Conservation (phyloP, 306 rosid genomes). For the Fragaria nilgerrensis region DNA sequence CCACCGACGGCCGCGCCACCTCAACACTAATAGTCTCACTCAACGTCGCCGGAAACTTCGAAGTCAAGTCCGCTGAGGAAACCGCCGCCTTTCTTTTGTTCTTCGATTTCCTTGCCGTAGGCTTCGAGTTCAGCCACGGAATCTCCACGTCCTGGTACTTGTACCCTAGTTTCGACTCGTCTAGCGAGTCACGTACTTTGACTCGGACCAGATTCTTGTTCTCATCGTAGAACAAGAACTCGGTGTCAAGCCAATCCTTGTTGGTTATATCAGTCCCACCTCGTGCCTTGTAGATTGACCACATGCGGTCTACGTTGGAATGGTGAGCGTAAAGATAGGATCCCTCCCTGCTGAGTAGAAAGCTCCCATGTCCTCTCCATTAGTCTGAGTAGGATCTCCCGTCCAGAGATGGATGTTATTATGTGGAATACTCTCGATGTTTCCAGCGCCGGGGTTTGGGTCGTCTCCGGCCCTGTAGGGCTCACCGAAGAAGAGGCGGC, state of each 20-base stretch:
- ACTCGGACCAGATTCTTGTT: conserved; percentile 58
- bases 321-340: conserved; percentile 63
- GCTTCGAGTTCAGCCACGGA: conserved; percentile 55
- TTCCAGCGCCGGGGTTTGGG: conserved; percentile 50
- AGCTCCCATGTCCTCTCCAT: conserved; percentile 62
- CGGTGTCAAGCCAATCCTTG: conserved; percentile 56
- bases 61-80: background rate
- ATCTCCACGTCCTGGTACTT: conserved; percentile 54
- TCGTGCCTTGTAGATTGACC: conserved; percentile 59
- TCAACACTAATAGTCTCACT: conserved; percentile 28
- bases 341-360: conserved; percentile 72
- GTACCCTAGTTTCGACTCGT: conserved; percentile 48
- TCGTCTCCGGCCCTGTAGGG: conserved; percentile 54
- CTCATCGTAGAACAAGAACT: conserved; percentile 72
- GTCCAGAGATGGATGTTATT: conserved; percentile 51
- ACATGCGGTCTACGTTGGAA: conserved; percentile 68
- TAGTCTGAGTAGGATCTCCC: conserved; percentile 43
- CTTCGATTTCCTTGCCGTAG: conserved; percentile 34
- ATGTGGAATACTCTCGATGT: conserved; percentile 62
- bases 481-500: conserved; percentile 48
- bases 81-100: background rate
- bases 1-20: conserved; percentile 53
- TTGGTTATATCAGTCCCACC: conserved; percentile 46
- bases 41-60: conserved; percentile 40
- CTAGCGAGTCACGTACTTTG: conserved; percentile 62